Percentiles rank a stretch among this genome's conserved stretches.
phyloP scores from a whole-genome alignment of 371 early-diverging fungal species.

The Haplosporangium sp. region DNA sequence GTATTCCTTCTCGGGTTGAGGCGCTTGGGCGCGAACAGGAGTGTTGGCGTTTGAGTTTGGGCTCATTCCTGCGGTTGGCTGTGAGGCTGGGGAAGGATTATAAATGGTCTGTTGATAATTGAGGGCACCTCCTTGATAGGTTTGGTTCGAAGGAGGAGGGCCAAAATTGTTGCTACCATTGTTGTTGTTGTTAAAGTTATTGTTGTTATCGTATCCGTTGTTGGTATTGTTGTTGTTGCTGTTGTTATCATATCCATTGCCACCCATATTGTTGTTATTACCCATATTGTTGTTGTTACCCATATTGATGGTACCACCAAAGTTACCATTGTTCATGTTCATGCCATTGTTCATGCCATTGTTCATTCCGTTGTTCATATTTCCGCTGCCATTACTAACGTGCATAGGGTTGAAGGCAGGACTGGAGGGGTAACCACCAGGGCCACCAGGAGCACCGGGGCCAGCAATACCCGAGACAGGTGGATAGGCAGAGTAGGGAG shows the following conservation, averaged over 20 bases:
- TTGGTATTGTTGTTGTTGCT: constrained; percentile 7
- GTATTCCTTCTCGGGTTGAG: constrained; percentile 58
- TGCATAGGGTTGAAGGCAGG: constrained; percentile 39
- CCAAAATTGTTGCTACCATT: constrained; percentile 1
- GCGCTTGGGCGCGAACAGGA: constrained; percentile 28
- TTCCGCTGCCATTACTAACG: constrained; percentile 12
- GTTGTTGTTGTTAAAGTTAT: constrained; percentile 3
- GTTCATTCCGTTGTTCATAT: constrained; percentile 10
- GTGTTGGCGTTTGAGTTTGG: constrained; percentile 11
- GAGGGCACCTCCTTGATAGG: constrained; percentile 26
- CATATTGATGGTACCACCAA: neutral
- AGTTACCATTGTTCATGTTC: constrained; percentile 1
- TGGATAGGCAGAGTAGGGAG: constrained; percentile 37
- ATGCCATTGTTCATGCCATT: constrained; percentile 17
- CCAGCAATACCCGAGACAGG: neutral
- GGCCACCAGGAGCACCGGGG: neutral
- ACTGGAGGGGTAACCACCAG: constrained; percentile 14
- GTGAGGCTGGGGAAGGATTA: constrained; percentile 18
- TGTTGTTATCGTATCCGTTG: constrained; percentile 4
- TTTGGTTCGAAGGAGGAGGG: constrained; percentile 19
- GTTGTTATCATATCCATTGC: neutral
- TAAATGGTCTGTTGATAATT: constrained; percentile 42
- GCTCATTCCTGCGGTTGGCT: constrained; percentile 11
- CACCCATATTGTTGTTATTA: constrained; percentile 1
- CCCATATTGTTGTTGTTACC: neutral